These are phyloP conservation scores for Chaetomium tenue DNA, from an alignment of 495 filamentous ascomycete species.

Conservation along the genomic window DNA sequence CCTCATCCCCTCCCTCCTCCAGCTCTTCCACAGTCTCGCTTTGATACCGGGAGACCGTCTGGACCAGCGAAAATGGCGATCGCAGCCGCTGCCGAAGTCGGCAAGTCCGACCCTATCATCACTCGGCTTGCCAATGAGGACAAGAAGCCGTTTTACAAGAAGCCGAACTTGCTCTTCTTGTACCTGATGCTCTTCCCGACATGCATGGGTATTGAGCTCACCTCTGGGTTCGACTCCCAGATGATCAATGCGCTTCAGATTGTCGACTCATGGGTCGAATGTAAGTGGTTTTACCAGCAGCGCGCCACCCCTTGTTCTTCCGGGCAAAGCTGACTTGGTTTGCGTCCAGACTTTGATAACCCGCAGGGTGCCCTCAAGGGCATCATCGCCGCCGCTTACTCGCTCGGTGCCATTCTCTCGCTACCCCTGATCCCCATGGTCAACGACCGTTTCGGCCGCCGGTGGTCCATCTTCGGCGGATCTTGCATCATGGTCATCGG, in stretches of 20 bases:
- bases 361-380: conserved; percentile 16
- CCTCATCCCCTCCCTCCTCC: neutral
- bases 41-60: neutral
- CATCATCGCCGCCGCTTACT: conserved; percentile 39
- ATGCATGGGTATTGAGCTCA: conserved; percentile 70
- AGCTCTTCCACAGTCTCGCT: neutral
- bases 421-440: conserved; percentile 51
- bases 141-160: conserved; percentile 56
- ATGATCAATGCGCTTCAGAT: conserved; percentile 70
- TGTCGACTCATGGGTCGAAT: conserved; percentile 53
- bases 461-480: conserved; percentile 50
- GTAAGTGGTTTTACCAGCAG: conserved; percentile 33
- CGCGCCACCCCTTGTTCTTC: too few relatives aligned
- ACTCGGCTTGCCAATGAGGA: conserved; percentile 52
- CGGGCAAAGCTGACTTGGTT: neutral
- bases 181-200: conserved; percentile 63
- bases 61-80: conserved; percentile 22
- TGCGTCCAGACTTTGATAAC: neutral
- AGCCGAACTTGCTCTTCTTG: conserved; percentile 58
- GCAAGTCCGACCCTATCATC: conserved; percentile 45
- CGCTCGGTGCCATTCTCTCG: conserved; percentile 47
- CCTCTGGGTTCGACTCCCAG: conserved; percentile 68
- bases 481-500: conserved; percentile 51
- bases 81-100: conserved; percentile 22
- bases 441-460: conserved; percentile 37